Conservation (phyloP, 352 stramenopile genomes). For the Globisporangium heterothallicum region DNA sequence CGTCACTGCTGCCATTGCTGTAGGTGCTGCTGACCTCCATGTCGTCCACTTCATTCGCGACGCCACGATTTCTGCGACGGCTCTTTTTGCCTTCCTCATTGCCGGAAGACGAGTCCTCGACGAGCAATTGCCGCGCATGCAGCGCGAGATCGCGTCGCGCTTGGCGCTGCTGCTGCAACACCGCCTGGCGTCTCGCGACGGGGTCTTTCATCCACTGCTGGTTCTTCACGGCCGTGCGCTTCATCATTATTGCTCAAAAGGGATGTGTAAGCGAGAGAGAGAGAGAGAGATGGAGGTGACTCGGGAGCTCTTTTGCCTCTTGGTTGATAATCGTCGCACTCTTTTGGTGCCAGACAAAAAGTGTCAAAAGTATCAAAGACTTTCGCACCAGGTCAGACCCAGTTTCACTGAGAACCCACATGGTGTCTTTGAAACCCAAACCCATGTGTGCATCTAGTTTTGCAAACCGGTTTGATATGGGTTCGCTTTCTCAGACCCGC, state of each 20-base stretch:
- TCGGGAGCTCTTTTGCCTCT: no score
- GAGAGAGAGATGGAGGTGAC: no score
- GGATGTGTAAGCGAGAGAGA: no score
- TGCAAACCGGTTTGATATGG: no score
- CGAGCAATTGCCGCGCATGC: constrained; percentile 63
- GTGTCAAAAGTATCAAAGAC: no score
- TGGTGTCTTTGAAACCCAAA: no score
- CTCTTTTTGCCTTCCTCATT: constrained; percentile 13
- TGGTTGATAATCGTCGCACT: no score
- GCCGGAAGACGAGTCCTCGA: constrained; percentile 22
- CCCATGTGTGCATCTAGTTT: no score
- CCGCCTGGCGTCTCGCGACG: constrained; percentile 41
- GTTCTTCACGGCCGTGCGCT: constrained; percentile 58
- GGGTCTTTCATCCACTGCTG: constrained; percentile 62
- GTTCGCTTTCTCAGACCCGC: no score
- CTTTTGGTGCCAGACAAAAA: no score
- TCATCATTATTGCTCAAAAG: constrained; percentile 14
- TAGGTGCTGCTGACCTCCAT: constrained; percentile 25
- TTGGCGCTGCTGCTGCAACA: constrained; percentile 67
- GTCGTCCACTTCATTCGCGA: constrained; percentile 1
- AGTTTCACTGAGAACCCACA: no score
- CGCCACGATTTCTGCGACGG: constrained; percentile 1
- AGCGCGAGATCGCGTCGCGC: constrained; percentile 70
- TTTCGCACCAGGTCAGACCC: no score
- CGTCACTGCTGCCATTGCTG: constrained; percentile 19